phyloP scores from a whole-genome alignment of 805 yeast genomes.

The Wickerhamiella sorbophila region DNA sequence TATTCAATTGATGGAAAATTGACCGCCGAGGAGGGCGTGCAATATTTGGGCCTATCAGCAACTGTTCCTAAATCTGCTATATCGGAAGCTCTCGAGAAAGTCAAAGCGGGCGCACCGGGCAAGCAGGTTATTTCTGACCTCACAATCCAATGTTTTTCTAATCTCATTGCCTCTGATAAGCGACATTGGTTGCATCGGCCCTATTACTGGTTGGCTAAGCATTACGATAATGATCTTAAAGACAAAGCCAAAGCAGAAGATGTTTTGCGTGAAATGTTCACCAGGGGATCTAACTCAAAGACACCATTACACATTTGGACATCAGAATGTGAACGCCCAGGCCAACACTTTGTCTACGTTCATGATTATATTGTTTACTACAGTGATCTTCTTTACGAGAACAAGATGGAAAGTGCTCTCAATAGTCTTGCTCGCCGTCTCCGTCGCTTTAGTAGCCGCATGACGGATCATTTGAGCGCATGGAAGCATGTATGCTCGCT shows the following conservation, averaged over 20 bases:
- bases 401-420: conserved; percentile 45
- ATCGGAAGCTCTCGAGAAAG: not conserved
- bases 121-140: not conserved
- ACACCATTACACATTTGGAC: conserved; percentile 81
- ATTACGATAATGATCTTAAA: conserved; percentile 39
- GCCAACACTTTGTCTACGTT: conserved; percentile 75
- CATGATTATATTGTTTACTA: conserved; percentile 53
- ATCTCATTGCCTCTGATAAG: conserved; percentile 37
- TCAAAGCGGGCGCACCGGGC: not conserved
- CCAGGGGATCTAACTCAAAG: conserved; percentile 49
- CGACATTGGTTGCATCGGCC: conserved; percentile 91
- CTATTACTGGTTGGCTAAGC: conserved; percentile 50
- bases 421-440: conserved; percentile 52
- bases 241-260: conserved; percentile 42
- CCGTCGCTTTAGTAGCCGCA: conserved; percentile 63
- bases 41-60: not conserved
- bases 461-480: conserved; percentile 46
- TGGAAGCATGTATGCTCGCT: conserved; percentile 52
- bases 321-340: conserved; percentile 82
- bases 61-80: not conserved
- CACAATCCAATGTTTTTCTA: not conserved
- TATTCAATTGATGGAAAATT: conserved; percentile 1
- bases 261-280: conserved; percentile 49
- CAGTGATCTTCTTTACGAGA: conserved; percentile 38
- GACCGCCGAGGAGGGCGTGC: conserved; percentile 11